A percentile compares a stretch with the other conserved stretches of the same genome.
These are phyloP conservation scores for Histomonas meleagridis DNA, from an alignment of 208 protist species.

Conservation along the genomic window DNA sequence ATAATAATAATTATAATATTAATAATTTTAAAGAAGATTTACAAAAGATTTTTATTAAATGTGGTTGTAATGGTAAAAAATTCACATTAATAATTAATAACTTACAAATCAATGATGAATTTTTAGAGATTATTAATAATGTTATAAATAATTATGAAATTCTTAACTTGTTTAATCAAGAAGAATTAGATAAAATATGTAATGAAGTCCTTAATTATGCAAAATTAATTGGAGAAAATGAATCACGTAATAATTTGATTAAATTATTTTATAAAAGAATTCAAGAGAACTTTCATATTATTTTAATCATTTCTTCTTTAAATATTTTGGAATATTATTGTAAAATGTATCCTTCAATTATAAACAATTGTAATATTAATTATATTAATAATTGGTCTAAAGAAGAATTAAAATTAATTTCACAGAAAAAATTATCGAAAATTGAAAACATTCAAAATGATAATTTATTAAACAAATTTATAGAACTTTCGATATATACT, in stretches of 20 bases:
- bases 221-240: conserved; percentile 62
- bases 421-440: conserved; percentile 45
- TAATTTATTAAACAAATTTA: conserved; percentile 51
- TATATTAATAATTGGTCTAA: conserved; percentile 87
- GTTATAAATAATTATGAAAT: conserved; percentile 88
- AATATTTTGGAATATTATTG: conserved; percentile 75
- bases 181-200: conserved; percentile 78
- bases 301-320: conserved; percentile 81
- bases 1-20: conserved; percentile 65
- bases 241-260: conserved; percentile 75
- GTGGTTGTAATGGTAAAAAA: conserved; percentile 73
- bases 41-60: conserved; percentile 47
- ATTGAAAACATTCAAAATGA: not conserved
- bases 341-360: conserved; percentile 85
- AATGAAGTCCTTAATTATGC: conserved; percentile 40
- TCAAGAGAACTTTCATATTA: conserved; percentile 77
- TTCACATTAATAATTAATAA: conserved; percentile 81
- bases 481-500: conserved; percentile 71
- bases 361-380: conserved; percentile 90
- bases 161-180: conserved; percentile 75
- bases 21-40: conserved; percentile 54
- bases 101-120: conserved; percentile 74
- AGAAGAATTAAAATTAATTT: conserved; percentile 72
- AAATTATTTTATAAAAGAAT: conserved; percentile 75
- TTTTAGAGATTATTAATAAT: conserved; percentile 91